These are phyloP conservation scores for Starmerella sp. DNA, from an alignment of 805 yeast genomes.

Conservation along the genomic window DNA sequence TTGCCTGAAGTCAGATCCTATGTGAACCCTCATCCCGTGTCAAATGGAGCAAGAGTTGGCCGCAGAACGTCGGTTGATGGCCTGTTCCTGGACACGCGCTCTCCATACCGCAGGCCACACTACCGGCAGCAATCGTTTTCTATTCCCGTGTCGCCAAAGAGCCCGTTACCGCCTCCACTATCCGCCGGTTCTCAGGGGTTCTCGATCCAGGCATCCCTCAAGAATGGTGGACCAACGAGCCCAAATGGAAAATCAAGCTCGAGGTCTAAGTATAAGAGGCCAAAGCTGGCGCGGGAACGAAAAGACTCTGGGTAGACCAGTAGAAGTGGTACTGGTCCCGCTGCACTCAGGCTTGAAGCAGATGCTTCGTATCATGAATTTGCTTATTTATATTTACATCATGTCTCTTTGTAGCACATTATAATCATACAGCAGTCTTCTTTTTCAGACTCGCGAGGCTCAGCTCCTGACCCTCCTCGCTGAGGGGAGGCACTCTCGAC, in stretches of 20 bases:
- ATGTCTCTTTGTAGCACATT: not conserved
- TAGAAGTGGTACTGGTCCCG: too few relatives aligned
- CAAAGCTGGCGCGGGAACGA: not conserved
- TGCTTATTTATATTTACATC: not conserved
- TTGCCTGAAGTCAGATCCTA: not conserved
- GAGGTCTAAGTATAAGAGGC: not conserved
- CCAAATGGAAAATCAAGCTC: not conserved
- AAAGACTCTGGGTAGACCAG: not conserved
- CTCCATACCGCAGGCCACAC: not conserved
- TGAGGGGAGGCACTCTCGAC: not conserved
- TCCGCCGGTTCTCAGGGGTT: not conserved
- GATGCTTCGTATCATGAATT: not conserved
- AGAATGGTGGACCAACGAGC: not conserved
- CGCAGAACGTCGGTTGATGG: not conserved
- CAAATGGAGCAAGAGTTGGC: not conserved
- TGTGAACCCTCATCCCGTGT: not conserved
- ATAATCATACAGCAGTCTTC: not conserved
- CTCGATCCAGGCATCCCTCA: not conserved
- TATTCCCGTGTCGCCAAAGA: not conserved
- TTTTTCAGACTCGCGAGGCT: conserved; percentile 1
- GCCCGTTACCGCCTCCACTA: not conserved
- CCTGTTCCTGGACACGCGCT: not conserved
- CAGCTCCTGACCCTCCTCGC: not conserved
- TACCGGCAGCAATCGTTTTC: not conserved
- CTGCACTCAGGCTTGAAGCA: too few relatives aligned